Base-by-base conservation (phyloP, 345 rosid genomes). In the Citrus sp. region DNA sequence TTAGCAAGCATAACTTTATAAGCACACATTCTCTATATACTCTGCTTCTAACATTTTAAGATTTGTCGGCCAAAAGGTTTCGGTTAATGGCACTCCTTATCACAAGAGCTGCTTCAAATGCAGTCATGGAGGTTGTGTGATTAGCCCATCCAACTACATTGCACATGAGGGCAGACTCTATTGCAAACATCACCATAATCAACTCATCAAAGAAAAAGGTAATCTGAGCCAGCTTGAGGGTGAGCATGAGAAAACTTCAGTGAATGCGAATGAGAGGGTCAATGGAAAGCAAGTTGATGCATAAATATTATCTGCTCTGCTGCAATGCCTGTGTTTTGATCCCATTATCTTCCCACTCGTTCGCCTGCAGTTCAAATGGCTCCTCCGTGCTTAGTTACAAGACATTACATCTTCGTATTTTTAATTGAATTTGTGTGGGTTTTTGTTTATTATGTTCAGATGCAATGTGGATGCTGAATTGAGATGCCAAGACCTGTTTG, bases 81-180 rank as follows among this genome's bases (percentile, higher is more conserved):
- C 98, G 9, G 98, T 96, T 84, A 96, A 96, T 83, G 98, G 98
- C 49, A 94, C 97, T 77, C 86, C 93, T 59, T 94, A 96, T 84
- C 99, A 96, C 80, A 94, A 85, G 88, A 94, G 98, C 85, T 96
- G 99, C 79, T 96, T 96, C 97, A 96, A 96, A 87, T 96, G 99
- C 86, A 94, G 87, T 67, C 99, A 96, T 83, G 99, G 99, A 81
- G 98, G 99, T 9, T 96, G 99, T 56, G 85, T 86, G 13, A 94
- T 96, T 56, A 94, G 99, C 82, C 99, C 97, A 7, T 94, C 98
- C 46, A 96, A 93, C 86, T 96, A 96, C 80, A 83, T 93, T 64
- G 99, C 98, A 25, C 98, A 96, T 38, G 99, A 96, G 69, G 99
- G 99, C 18, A 85, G 92, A 80, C 94, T 96, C 80, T 96, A 94